Percentiles rank a stretch among this genome's conserved stretches.
These are phyloP conservation scores for Noccaea bulbosa DNA, from an alignment of 345 rosid species.

Conservation along the genomic window DNA sequence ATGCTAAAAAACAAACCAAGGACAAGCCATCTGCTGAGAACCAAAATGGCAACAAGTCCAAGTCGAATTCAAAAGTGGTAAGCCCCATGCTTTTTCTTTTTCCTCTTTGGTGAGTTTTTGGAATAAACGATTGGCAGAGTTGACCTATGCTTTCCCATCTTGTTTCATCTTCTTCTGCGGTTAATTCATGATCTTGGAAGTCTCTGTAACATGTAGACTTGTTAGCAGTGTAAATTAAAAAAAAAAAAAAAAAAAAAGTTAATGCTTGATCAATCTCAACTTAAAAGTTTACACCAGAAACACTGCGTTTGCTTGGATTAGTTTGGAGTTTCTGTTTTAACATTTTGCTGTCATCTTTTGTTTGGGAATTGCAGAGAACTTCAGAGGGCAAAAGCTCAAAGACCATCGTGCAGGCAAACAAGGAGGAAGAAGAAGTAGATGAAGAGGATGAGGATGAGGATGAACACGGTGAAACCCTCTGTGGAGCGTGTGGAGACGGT, in stretches of 20 bases:
- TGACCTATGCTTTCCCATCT: not conserved
- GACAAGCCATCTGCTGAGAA: conserved; percentile 59
- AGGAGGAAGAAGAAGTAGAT: conserved; percentile 57
- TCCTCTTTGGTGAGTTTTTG: not conserved
- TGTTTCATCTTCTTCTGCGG: not conserved
- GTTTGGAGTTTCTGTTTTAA: not conserved
- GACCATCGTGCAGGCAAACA: conserved; percentile 39
- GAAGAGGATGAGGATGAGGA: conserved; percentile 60
- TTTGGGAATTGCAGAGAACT: conserved; percentile 49
- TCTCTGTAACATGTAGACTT: conserved; percentile 5
- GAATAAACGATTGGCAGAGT: not conserved
- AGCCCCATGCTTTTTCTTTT: not conserved
- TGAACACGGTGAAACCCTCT: conserved; percentile 70
- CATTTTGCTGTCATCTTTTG: not conserved
- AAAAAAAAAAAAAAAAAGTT: not conserved
- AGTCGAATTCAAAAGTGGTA: conserved; percentile 61
- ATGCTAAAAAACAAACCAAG: conserved; percentile 52
- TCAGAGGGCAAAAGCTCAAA: conserved; percentile 59
- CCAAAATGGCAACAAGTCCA: conserved; percentile 64
- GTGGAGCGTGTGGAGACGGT: conserved; percentile 85
- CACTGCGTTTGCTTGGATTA: conserved; percentile 3
- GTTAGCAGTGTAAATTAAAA: not conserved
- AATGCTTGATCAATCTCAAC: conserved; percentile 2
- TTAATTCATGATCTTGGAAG: not conserved
- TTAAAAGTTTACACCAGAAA: not conserved